phyloP scores from a whole-genome alignment of 495 filamentous ascomycete species.

The Chaetomidium leptoderma region DNA sequence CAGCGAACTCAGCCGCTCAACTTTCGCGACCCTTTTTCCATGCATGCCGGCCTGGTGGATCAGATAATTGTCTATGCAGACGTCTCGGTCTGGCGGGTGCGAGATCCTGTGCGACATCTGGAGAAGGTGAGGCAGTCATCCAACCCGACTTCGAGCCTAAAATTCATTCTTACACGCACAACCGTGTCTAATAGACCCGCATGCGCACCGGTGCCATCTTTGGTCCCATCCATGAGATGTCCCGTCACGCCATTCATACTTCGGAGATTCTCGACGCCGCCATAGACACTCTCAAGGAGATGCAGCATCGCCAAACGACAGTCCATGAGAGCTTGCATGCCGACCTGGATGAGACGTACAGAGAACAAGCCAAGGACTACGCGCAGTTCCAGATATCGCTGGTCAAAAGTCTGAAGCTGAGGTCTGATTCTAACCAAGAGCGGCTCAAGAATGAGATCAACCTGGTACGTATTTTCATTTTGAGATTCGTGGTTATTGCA shows the following conservation, averaged over 20 bases:
- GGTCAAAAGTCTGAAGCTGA: slow-evolving; percentile 20
- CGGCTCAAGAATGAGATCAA: slow-evolving; percentile 23
- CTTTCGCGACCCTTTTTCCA: slow-evolving; percentile 21
- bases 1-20: neutral
- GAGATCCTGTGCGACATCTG: slow-evolving; percentile 22
- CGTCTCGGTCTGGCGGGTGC: slow-evolving; percentile 24
- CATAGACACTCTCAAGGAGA: slow-evolving; percentile 17
- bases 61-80: slow-evolving; percentile 20
- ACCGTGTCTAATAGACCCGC: slow-evolving; percentile 7
- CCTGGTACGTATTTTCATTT: slow-evolving; percentile 7
- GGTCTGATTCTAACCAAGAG: slow-evolving; percentile 22
- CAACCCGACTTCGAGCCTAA: too few relatives aligned
- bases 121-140: slow-evolving; percentile 18
- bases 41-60: slow-evolving; percentile 25
- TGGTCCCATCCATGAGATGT: slow-evolving; percentile 21
- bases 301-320: slow-evolving; percentile 8
- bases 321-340: slow-evolving; percentile 9
- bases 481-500: neutral
- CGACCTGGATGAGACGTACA: slow-evolving; percentile 17
- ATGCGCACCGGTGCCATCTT: slow-evolving; percentile 20
- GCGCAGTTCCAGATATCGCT: slow-evolving; percentile 23
- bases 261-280: slow-evolving; percentile 22
- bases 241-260: slow-evolving; percentile 22
- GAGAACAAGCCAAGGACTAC: slow-evolving; percentile 19
- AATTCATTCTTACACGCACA: neutral